Base-by-base conservation (phyloP, 208 protist species). In the Leishmania arabica region DNA sequence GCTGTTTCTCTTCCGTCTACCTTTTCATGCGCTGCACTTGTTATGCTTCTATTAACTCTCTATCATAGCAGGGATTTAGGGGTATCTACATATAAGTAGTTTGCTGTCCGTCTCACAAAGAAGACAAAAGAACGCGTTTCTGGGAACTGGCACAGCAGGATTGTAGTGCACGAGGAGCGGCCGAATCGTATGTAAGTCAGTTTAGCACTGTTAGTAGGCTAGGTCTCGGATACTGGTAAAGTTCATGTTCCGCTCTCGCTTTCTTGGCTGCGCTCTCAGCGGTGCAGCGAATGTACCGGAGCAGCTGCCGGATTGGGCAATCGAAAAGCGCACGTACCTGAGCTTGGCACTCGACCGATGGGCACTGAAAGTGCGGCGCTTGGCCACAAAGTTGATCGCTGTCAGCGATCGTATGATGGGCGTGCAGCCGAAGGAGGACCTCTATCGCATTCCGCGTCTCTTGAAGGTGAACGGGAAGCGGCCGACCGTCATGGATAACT, bases 401-500 rank as follows among this genome's bases (percentile, higher is more conserved):
- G 34, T 93, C 53, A 93, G 94, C 70, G 88, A 96, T 82, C 47
- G 78, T 27, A 85, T 96, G 64, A 93, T 95, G 84, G 90, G 93
- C 37, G 81, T 93, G 51, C 93, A 96, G 75, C 95, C 95, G 49
- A 91, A 91, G 66, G 93, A 98, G 77, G 77, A 83, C 24, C 86
- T 98, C 1, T 95, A 96, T 86, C 82, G 90, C 64, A 86, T 96
- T 87, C 95, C 93, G 64, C 87, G 95, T 13, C 86, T 98, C 24
- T 80, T 98, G 40, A 84, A 86, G 58, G 92, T 98, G 58, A 88
- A 84, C 70, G 93, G 90, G 53, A 90, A 92, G 42, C 86, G 93
- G 34, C 93, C 95, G 27, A 90, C 88, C 17, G 92, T 98, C 24
- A 94, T 91, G 88, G 95, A 98, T 83, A 98, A 98, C 84, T 94